Evolutionary conservation across 2,329 filamentous ascomycete genomes (phyloP), one percentile per base, ranked within the genome.

Genomic region (Apiospora aurea): DNA sequence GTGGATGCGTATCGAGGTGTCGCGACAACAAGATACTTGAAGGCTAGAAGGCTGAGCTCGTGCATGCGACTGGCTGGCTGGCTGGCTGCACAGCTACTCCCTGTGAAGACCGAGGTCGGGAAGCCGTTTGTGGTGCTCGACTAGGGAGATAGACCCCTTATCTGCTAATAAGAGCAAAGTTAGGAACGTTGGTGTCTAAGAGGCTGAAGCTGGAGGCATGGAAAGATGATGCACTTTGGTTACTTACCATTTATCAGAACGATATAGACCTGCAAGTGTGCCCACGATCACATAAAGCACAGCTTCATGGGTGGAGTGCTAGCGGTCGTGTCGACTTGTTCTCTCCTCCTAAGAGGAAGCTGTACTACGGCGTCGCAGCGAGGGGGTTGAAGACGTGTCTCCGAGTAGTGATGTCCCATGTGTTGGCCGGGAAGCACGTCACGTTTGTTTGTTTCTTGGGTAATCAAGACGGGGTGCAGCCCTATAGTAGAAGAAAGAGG

Each of bases 1-100:
- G 18, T 61, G 10, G 53, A 61, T 61, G 53, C 53, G 53, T 38
- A 61, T 61, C 53, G 53, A 61, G 53, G 53, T 57, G 53, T 38
- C 13, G 26, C 29, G 16, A 61, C 53, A 38, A 38, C 53, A 38
- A 61, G 51, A 57, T 57, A 57, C 26, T 34, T 34, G 51, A 57
- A 34, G 26, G 51, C 51, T 57, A 57, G 53, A 16, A 38, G 53
- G 7, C 26, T 34, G 29, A 21, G 51, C 51, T 21, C 26, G 26
- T 21, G 3, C 29, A 38, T 7, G 6, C 10, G 16, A 38, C 16
- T 38, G 53, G 10, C 29, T 21, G 26, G 26, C 26, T 29, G 53
- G 2, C 51, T 34, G 26, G 11, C 47, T 26, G 49, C 4, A 34
- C 53, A 38, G 53, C 18, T 7, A 61, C 29, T 38, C 53, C 14